These are phyloP conservation scores for Mimosa bimucronata DNA, from an alignment of 306 rosid species.

Conservation along the genomic window DNA sequence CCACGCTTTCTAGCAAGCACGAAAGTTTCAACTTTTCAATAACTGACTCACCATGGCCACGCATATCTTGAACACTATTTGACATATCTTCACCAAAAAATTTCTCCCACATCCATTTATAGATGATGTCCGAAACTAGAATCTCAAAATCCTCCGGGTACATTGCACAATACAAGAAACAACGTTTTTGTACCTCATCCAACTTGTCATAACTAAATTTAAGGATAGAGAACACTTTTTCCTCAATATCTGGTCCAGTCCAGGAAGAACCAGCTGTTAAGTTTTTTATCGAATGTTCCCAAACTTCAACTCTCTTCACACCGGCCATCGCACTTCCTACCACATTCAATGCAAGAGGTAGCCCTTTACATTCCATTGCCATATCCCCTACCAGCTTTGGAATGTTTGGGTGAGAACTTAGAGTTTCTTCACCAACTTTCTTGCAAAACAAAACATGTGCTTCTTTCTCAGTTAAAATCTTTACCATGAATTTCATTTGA, in stretches of 20 bases:
- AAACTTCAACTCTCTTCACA: background rate
- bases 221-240: slow-evolving; percentile 21
- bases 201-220: slow-evolving; percentile 32
- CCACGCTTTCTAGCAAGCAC: slow-evolving; percentile 11
- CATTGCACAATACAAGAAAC: slow-evolving; percentile 22
- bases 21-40: slow-evolving; percentile 15
- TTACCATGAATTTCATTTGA: slow-evolving; percentile 1
- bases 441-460: slow-evolving; percentile 7
- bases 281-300: slow-evolving; percentile 7
- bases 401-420: background rate
- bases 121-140: background rate
- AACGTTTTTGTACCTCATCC: background rate
- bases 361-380: slow-evolving; percentile 1
- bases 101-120: slow-evolving; percentile 18
- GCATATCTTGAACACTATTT: background rate
- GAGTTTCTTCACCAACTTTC: slow-evolving; percentile 22
- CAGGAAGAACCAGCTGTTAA: background rate
- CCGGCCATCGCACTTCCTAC: slow-evolving; percentile 33
- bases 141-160: slow-evolving; percentile 11
- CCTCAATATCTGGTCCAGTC: background rate
- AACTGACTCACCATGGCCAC: background rate
- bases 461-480: background rate
- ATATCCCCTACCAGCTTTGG: background rate
- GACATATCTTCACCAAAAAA: background rate
- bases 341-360: slow-evolving; percentile 23